phyloP scores from a whole-genome alignment of 1,284 basidiomycete genomes.

The Cerrena zonata region DNA sequence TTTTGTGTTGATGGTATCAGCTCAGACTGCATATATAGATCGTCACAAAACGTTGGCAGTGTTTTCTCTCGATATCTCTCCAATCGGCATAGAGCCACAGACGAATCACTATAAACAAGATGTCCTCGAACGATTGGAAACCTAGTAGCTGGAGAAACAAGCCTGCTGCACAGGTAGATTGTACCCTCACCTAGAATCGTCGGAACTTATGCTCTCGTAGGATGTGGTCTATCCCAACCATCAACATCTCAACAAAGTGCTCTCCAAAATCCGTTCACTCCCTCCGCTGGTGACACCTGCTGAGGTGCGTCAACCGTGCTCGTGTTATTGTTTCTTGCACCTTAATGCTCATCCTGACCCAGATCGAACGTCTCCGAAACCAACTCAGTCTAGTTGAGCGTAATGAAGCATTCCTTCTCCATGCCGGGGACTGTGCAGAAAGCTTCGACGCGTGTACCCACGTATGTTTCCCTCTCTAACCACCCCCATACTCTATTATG shows the following conservation, averaged over 20 bases:
- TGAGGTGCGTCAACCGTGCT: slow-evolving; percentile 64
- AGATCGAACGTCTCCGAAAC: slow-evolving; percentile 83
- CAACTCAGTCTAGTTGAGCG: slow-evolving; percentile 77
- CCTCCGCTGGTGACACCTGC: slow-evolving; percentile 86
- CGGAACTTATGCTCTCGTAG: slow-evolving; percentile 24
- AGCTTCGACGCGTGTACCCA: slow-evolving; percentile 88
- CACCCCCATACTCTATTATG: not conserved
- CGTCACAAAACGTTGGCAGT: too few species aligned
- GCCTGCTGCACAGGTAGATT: slow-evolving; percentile 15
- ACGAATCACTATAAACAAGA: not conserved
- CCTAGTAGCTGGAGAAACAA: slow-evolving; percentile 4
- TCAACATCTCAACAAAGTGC: slow-evolving; percentile 53
- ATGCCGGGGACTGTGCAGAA: slow-evolving; percentile 96
- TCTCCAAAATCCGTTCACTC: slow-evolving; percentile 68
- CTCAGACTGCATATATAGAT: too few species aligned
- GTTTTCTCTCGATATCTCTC: too few species aligned
- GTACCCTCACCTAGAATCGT: not conserved
- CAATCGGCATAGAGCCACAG: too few species aligned
- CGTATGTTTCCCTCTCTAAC: slow-evolving; percentile 37
- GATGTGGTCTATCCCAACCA: slow-evolving; percentile 51
- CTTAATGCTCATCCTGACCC: slow-evolving; percentile 1
- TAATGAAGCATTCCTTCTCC: slow-evolving; percentile 90
- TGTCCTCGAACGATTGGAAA: not conserved
- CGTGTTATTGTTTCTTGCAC: too few species aligned
- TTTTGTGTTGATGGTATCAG: too few species aligned